Evolutionary conservation across 306 rosid species (phyloP), one percentile per base, ranked within the genome.

Genomic region (Pueraria montana): DNA sequence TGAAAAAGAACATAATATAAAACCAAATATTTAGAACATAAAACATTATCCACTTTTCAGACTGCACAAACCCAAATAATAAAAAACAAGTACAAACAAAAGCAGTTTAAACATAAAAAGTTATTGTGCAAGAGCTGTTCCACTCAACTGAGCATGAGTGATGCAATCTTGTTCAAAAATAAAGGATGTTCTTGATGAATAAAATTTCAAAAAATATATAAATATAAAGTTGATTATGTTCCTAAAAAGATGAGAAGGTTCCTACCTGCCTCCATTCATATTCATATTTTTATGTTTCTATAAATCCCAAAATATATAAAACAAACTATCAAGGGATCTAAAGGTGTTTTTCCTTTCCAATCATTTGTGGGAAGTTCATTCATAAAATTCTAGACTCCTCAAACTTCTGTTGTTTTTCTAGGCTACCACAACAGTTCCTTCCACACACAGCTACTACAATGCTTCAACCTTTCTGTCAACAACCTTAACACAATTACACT

Each of bases 1-100:
- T 96, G 93, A 55, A 77, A 80, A 63, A 26, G 49, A 49, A 80
- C 26, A 81, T 8, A 38, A 64, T 10, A 65, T n/a, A 16, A 53
- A 64, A 76, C 16, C 21, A 64, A 67, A 38, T 64, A 58, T 43
- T 59, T 64, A 43, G 67, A 85, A 74, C 42, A 76, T 36, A 64
- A 11, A 42, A 79, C 72, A 62, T 13, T 45, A 10, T 74, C 30
- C 55, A 64, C 50, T n/a, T 56, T 18, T 69, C 76, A 53, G 58
- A 71, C 62, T 14, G 77, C 70, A 69, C 62, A 42, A 55, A 42
- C 56, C 74, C 34, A 27, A 46, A 56, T 11, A 24, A 74, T 8
- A n/a, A 76, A 78, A 66, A 65, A 70, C 78, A 48, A 32, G n/a
- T 12, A 64, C 27, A 34, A 63, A 77, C 23, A 73, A 45, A 55